Evolutionary conservation across 177 flowering plant species (phyloP).

Genomic region (Telopea speciosissima): DNA sequence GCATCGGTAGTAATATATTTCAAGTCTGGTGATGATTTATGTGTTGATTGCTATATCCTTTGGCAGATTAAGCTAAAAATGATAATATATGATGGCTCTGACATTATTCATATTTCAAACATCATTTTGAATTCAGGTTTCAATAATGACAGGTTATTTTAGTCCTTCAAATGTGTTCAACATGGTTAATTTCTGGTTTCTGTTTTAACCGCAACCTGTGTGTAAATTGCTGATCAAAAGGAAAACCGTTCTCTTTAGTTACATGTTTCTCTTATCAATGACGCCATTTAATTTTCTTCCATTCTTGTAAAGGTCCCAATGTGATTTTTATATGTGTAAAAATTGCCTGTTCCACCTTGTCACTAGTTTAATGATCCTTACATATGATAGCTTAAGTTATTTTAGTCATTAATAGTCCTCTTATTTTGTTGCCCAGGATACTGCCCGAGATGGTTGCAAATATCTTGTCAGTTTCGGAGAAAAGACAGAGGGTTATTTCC

Average conservation of each 20-base stretch:
- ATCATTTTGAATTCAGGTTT: background rate
- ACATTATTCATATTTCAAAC: background rate
- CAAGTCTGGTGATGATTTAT: no score
- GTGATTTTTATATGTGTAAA: background rate
- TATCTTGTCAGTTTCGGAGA: slow-evolving; percentile 54
- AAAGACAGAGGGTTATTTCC: slow-evolving; percentile 60
- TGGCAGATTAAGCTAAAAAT: background rate
- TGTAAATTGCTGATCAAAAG: background rate
- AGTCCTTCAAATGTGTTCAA: background rate
- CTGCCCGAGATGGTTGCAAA: slow-evolving; percentile 63
- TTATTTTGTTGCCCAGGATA: slow-evolving; percentile 36
- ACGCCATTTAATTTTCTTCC: background rate
- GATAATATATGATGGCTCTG: background rate
- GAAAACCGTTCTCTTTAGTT: background rate
- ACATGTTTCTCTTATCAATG: background rate
- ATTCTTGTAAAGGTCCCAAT: background rate
- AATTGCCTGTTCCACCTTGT: background rate
- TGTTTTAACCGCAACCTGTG: background rate
- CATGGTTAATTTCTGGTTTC: background rate
- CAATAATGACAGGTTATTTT: background rate
- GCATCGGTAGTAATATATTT: no score
- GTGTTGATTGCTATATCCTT: background rate
- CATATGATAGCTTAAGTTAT: slow-evolving; percentile 1
- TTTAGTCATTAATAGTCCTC: slow-evolving; percentile 2
- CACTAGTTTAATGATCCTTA: background rate